Base-by-base conservation (phyloP, 108 stramenopile genomes). In the Cyclotella atomus region DNA sequence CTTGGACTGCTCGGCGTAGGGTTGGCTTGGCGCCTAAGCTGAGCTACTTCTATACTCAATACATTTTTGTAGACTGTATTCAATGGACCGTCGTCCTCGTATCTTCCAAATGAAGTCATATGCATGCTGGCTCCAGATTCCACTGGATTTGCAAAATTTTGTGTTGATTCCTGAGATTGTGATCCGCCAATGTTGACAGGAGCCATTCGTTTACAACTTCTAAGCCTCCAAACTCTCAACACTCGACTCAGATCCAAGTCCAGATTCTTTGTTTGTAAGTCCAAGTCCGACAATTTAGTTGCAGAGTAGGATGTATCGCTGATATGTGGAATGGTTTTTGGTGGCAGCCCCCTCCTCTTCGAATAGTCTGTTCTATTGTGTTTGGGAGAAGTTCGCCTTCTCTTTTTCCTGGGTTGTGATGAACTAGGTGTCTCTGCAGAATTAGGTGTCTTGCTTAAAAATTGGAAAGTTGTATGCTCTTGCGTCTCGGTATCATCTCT, bases 81-180 rank as follows among this genome's bases (percentile, higher is more conserved):
- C 7, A 88, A 21, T 17, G 88, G 91, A 15, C 89, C 91, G 70
- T 92, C 87, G 24, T 90, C 87, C 45, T 85, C 17, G 29, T 14
- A 28, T 28, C 14, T 46, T 52, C 27, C 16, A 19, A 17, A 49
- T 17, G 47, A 49, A 4, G 10, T 49, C n/a, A 49, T n/a, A n/a
- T n/a, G n/a, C n/a, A n/a, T n/a, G n/a, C n/a, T n/a, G n/a, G n/a
- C n/a, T n/a, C n/a, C n/a, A n/a, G n/a, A n/a, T n/a, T n/a, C n/a
- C 6, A 41, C 12, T n/a, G 4, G 9, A n/a, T 9, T 19, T 10
- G 9, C 10, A 17, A 4, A 17, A 10, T 4, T 49, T 4, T 49
- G 10, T 24, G 45, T 25, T 16, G 34, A 23, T 19, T 1, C 16
- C 27, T 21, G 0, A 14, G 1, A 12, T 14, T 57, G 29, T 1